These are phyloP conservation scores for Aegle marmelos DNA, from an alignment of 345 rosid species.

Conservation along the genomic window DNA sequence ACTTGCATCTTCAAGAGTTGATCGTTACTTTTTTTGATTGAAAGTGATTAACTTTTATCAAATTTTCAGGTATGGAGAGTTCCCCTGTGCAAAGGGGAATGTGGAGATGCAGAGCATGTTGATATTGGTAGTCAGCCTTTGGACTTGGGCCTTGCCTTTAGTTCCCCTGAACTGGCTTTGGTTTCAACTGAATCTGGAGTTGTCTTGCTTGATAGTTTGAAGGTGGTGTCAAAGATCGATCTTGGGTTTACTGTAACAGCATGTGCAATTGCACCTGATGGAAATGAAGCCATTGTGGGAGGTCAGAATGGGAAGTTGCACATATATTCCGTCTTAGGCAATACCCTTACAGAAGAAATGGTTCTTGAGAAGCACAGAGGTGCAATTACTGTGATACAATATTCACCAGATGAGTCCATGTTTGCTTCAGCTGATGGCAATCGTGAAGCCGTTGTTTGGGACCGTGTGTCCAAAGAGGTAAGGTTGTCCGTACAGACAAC, in stretches of 20 bases:
- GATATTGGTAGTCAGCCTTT: constrained; percentile 59
- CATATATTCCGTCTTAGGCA: constrained; percentile 52
- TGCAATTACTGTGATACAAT: constrained; percentile 55
- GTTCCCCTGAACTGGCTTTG: constrained; percentile 39
- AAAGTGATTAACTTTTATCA: not conserved
- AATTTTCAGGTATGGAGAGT: constrained; percentile 54
- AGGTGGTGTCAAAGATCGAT: constrained; percentile 41
- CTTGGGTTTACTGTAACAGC: constrained; percentile 61
- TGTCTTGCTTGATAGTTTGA: constrained; percentile 49
- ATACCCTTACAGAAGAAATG: constrained; percentile 52
- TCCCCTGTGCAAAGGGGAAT: constrained; percentile 38
- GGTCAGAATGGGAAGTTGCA: constrained; percentile 74
- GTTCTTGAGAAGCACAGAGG: constrained; percentile 72
- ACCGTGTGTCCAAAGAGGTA: constrained; percentile 59
- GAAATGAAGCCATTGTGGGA: constrained; percentile 67
- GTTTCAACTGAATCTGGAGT: constrained; percentile 58
- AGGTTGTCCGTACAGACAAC: not conserved
- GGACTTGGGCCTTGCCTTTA: constrained; percentile 54
- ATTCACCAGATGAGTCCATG: constrained; percentile 72
- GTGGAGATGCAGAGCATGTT: constrained; percentile 42
- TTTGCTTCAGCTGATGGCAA: constrained; percentile 70
- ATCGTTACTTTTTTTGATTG: not conserved
- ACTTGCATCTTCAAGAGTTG: not conserved
- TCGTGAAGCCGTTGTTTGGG: constrained; percentile 75
- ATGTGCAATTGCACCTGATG: constrained; percentile 60